These are phyloP conservation scores for Picea abies DNA, from an alignment of 83 land plant species.

Conservation along the genomic window DNA sequence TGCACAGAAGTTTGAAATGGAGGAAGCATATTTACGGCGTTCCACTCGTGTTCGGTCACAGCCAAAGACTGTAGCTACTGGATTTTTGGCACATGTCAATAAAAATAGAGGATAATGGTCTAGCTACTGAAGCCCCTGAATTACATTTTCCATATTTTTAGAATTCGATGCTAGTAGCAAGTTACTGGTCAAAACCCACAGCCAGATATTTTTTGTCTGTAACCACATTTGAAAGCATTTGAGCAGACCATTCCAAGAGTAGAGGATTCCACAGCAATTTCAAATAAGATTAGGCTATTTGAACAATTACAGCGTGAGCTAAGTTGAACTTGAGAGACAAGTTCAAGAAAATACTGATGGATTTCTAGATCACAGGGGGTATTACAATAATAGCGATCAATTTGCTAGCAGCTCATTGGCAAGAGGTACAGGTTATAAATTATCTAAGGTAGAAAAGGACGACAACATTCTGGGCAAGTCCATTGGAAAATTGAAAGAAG, in stretches of 20 bases:
- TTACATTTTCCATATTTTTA: background rate
- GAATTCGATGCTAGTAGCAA: background rate
- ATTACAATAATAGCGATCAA: conserved; percentile 12
- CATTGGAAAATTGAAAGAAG: too few species aligned
- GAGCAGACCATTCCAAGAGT: too few species aligned
- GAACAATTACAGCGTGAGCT: too few species aligned
- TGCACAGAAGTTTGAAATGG: conserved; percentile 44
- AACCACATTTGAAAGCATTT: too few species aligned
- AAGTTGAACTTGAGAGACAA: too few species aligned
- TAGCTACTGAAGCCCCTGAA: background rate
- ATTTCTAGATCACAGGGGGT: conserved; percentile 18
- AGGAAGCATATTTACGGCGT: conserved; percentile 68
- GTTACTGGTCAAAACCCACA: background rate
- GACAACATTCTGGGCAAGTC: conserved; percentile 31
- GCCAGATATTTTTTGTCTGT: background rate
- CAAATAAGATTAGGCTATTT: too few species aligned
- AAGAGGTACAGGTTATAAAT: conserved; percentile 15
- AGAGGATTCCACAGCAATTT: too few species aligned
- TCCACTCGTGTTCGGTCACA: conserved; percentile 81
- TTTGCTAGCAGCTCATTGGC: background rate
- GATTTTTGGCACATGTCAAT: conserved; percentile 71
- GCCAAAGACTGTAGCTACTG: conserved; percentile 48
- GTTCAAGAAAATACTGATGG: too few species aligned
- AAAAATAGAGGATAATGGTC: conserved; percentile 15
- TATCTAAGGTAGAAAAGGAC: conserved; percentile 40